Conservation (phyloP, 2,329 filamentous ascomycete species). For the Colletotrichum echinochloae region DNA sequence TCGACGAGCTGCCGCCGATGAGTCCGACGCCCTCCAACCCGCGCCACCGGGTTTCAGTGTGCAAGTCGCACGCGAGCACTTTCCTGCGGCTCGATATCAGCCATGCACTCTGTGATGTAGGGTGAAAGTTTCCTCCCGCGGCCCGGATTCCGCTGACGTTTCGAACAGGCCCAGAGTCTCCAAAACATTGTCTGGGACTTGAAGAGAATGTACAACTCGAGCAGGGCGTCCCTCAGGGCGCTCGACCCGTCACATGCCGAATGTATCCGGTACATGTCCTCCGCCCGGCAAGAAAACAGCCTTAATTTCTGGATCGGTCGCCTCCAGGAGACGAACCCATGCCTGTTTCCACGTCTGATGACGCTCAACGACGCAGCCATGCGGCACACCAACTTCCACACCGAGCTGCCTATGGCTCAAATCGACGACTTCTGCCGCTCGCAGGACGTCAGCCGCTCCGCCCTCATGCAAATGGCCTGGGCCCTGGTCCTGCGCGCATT, state of each 20-base stretch:
- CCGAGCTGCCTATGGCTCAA: slow-evolving; percentile 55
- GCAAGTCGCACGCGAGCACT: slow-evolving; percentile 57
- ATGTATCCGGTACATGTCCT: slow-evolving; percentile 54
- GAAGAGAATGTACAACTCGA: slow-evolving; percentile 57
- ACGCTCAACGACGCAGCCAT: slow-evolving; percentile 41
- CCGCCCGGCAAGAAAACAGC: slow-evolving; percentile 50
- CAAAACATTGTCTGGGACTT: slow-evolving; percentile 61
- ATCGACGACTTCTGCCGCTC: slow-evolving; percentile 58
- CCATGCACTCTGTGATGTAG: slow-evolving; percentile 62
- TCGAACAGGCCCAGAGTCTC: slow-evolving; percentile 51
- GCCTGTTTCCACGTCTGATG: slow-evolving; percentile 59
- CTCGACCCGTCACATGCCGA: slow-evolving; percentile 52
- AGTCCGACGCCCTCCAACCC: slow-evolving; percentile 54
- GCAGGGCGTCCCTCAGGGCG: slow-evolving; percentile 49
- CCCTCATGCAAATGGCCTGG: slow-evolving; percentile 70
- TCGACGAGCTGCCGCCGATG: slow-evolving; percentile 58
- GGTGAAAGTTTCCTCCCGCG: slow-evolving; percentile 13
- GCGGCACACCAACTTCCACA: slow-evolving; percentile 53
- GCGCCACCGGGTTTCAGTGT: slow-evolving; percentile 63
- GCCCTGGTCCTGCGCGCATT: slow-evolving; percentile 67
- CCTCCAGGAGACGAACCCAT: slow-evolving; percentile 54
- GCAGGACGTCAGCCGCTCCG: slow-evolving; percentile 58
- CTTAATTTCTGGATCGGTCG: slow-evolving; percentile 61
- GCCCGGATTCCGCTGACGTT: background rate
- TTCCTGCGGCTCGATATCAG: slow-evolving; percentile 64